phyloP scores from a whole-genome alignment of 148 eudicot genomes.

The Camellia sinensis region DNA sequence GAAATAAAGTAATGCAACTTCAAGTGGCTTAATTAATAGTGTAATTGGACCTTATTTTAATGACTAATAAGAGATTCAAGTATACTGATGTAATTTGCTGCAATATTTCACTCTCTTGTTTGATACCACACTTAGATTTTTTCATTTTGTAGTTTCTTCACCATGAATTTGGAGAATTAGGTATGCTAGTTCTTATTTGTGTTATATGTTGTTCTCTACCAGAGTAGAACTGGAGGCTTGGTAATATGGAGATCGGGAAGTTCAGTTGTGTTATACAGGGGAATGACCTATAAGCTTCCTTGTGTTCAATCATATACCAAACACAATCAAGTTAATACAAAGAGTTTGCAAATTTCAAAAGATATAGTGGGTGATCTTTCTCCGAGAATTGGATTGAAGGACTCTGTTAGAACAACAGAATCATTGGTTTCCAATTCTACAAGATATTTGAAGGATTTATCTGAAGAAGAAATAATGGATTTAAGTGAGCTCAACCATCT shows the following conservation, averaged over 20 bases:
- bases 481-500: slow-evolving; percentile 55
- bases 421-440: slow-evolving; percentile 22
- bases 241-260: slow-evolving; percentile 97
- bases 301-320: slow-evolving; percentile 65
- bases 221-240: slow-evolving; percentile 91
- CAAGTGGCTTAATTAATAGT: background rate
- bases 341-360: slow-evolving; percentile 19
- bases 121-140: background rate
- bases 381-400: slow-evolving; percentile 6
- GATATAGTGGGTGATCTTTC: slow-evolving; percentile 15
- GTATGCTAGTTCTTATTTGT: slow-evolving; percentile 19
- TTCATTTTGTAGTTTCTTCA: background rate
- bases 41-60: background rate
- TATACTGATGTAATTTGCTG: background rate
- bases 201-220: slow-evolving; percentile 28
- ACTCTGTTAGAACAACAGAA: slow-evolving; percentile 14
- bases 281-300: slow-evolving; percentile 68
- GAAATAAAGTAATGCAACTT: background rate
- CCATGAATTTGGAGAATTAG: slow-evolving; percentile 11
- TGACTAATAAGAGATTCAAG: background rate
- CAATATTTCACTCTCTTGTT: slow-evolving; percentile 9
- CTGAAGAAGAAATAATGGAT: slow-evolving; percentile 56
- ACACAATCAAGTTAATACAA: slow-evolving; percentile 27
- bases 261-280: slow-evolving; percentile 72
- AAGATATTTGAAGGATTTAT: slow-evolving; percentile 30